A percentile compares a stretch with the other conserved stretches of the same genome.
These are phyloP conservation scores for Colletotrichum shisoi DNA, from an alignment of 2,329 filamentous ascomycete species.

Conservation along the genomic window DNA sequence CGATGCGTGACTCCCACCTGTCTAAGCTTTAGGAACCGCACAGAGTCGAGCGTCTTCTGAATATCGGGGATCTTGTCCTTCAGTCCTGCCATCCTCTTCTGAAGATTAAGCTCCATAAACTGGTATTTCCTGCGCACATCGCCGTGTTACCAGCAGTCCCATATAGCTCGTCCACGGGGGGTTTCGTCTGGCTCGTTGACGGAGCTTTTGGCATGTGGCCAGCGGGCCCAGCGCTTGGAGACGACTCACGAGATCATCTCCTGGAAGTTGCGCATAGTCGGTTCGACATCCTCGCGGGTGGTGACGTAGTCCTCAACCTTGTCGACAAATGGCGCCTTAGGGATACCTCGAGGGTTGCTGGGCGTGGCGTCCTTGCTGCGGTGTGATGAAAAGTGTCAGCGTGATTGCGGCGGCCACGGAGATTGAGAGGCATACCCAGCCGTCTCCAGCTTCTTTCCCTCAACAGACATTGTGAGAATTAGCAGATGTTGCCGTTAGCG, in stretches of 20 bases:
- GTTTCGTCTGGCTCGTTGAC: constrained; percentile 1
- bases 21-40: constrained; percentile 80
- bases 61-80: constrained; percentile 98
- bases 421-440: constrained; percentile 1
- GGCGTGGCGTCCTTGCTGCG: constrained; percentile 60
- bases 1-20: constrained; percentile 59
- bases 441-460: constrained; percentile 35
- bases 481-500: constrained; percentile 29
- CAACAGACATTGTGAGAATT: constrained; percentile 32
- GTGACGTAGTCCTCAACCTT: constrained; percentile 88
- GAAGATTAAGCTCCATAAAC: constrained; percentile 97
- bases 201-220: background rate
- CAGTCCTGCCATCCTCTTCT: constrained; percentile 80
- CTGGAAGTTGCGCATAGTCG: constrained; percentile 82
- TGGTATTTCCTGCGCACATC: constrained; percentile 83
- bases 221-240: background rate
- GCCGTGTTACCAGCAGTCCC: constrained; percentile 33
- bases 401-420: background rate
- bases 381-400: constrained; percentile 13
- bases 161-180: background rate
- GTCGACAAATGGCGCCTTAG: constrained; percentile 84
- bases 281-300: constrained; percentile 79
- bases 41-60: constrained; percentile 91
- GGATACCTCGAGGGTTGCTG: constrained; percentile 84
- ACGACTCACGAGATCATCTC: constrained; percentile 86